Evolutionary conservation across 805 yeast genomes (phyloP).

Genomic region (Soucietia sequanensis): DNA sequence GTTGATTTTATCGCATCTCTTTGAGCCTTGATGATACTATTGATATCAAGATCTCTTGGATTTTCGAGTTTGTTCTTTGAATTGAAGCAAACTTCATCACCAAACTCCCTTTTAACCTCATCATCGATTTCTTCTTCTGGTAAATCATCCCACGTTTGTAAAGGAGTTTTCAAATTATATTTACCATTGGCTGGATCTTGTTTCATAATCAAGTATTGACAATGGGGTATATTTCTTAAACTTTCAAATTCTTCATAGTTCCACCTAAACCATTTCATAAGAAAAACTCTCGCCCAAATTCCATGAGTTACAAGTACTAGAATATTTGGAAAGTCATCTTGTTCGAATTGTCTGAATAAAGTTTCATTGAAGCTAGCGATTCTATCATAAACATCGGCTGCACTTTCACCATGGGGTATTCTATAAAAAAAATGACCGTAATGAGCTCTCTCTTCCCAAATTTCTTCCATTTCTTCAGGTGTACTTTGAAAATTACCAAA

Average conservation of each 20-base stretch:
- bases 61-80: conserved; percentile 29
- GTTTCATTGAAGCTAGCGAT: conserved; percentile 90
- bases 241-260: conserved; percentile 85
- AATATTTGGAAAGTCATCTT: conserved; percentile 71
- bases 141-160: conserved; percentile 72
- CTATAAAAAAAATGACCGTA: conserved; percentile 82
- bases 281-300: conserved; percentile 87
- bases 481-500: conserved; percentile 89
- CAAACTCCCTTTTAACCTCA: conserved; percentile 33
- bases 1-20: conserved; percentile 34
- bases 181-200: conserved; percentile 46
- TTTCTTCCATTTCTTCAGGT: conserved; percentile 70
- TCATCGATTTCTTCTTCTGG: conserved; percentile 42
- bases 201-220: conserved; percentile 80
- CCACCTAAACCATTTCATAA: conserved; percentile 96
- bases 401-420: conserved; percentile 92
- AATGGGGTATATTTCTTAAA: conserved; percentile 79
- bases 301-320: conserved; percentile 90
- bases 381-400: conserved; percentile 93
- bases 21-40: conserved; percentile 37
- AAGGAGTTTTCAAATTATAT: conserved; percentile 57
- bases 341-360: conserved; percentile 73
- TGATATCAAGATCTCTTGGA: conserved; percentile 39
- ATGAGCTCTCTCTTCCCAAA: conserved; percentile 81
- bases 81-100: conserved; percentile 38